Percentiles rank a stretch among this genome's conserved stretches.
phyloP scores from a whole-genome alignment of 2,329 filamentous ascomycete genomes.

The Stagonosporopsis chrysanthemi region DNA sequence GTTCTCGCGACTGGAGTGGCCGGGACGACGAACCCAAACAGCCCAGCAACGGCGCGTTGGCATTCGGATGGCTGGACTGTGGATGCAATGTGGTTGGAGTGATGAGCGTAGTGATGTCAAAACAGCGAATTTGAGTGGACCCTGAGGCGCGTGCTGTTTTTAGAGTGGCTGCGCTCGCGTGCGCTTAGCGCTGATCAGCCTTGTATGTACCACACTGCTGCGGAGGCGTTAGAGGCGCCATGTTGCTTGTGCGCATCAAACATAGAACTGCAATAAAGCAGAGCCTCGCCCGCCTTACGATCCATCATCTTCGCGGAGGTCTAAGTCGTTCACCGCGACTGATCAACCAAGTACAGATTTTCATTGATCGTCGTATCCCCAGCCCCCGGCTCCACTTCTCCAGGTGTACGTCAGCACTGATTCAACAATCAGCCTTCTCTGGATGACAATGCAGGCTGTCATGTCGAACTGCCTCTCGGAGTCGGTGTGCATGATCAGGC shows the following conservation, averaged over 20 bases:
- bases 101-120: slow-evolving; percentile 12
- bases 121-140: slow-evolving; percentile 10
- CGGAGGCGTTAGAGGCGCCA: slow-evolving; percentile 4
- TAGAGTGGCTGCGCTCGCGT: slow-evolving; percentile 14
- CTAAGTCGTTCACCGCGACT: background rate
- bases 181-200: slow-evolving; percentile 12
- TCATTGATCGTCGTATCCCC: slow-evolving; percentile 11
- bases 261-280: slow-evolving; percentile 8
- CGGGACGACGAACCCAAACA: slow-evolving; percentile 3
- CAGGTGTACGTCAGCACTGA: slow-evolving; percentile 13
- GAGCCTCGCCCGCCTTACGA: background rate
- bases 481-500: background rate
- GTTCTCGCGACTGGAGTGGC: background rate
- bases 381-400: slow-evolving; percentile 19
- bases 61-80: slow-evolving; percentile 11
- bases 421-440: background rate
- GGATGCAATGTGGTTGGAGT: slow-evolving; percentile 16
- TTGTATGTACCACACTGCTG: slow-evolving; percentile 4
- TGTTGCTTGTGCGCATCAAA: slow-evolving; percentile 13
- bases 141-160: slow-evolving; percentile 21
- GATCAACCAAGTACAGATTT: background rate
- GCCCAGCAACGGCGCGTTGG: slow-evolving; percentile 8
- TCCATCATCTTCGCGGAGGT: background rate
- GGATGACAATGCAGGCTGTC: background rate
- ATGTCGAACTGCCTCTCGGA: background rate